A percentile compares a stretch with the other conserved stretches of the same genome.
These are phyloP conservation scores for Cladosporium phlei DNA, from an alignment of 2,329 filamentous ascomycete genomes.

Conservation along the genomic window DNA sequence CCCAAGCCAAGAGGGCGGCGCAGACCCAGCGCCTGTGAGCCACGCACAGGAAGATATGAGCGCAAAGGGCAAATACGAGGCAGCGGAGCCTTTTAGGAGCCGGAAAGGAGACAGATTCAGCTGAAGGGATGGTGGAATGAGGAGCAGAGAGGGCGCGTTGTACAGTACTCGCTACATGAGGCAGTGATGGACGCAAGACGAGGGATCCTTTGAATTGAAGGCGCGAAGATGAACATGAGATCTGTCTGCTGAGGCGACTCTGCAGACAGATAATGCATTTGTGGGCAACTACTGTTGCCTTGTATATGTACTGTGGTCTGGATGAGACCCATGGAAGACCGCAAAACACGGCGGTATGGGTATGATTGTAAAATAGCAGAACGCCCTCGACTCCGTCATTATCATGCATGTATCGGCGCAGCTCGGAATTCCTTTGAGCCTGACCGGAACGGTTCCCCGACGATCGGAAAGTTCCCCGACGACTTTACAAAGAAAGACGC, in stretches of 20 bases:
- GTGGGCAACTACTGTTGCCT: not conserved
- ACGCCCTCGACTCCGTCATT: constrained; percentile 10
- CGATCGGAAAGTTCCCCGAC: not conserved
- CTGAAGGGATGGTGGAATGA: constrained; percentile 19
- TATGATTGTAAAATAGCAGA: constrained; percentile 4
- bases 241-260: not conserved
- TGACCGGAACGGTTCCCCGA: not conserved
- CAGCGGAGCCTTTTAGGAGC: constrained; percentile 66
- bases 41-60: constrained; percentile 69
- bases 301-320: constrained; percentile 5
- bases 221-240: not conserved
- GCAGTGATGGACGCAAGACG: constrained; percentile 1
- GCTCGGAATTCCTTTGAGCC: not conserved
- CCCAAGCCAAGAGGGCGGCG: constrained; percentile 8
- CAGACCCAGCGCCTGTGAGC: constrained; percentile 77
- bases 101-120: constrained; percentile 80
- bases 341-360: constrained; percentile 5
- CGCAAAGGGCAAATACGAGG: constrained; percentile 88
- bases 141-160: too few species aligned
- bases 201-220: not conserved
- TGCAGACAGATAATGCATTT: not conserved
- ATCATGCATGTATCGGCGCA: constrained; percentile 7
- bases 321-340: not conserved
- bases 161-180: constrained; percentile 7
- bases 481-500: not conserved